phyloP scores from a whole-genome alignment of 371 early-diverging fungal species.

The Apophysomyces sp. region DNA sequence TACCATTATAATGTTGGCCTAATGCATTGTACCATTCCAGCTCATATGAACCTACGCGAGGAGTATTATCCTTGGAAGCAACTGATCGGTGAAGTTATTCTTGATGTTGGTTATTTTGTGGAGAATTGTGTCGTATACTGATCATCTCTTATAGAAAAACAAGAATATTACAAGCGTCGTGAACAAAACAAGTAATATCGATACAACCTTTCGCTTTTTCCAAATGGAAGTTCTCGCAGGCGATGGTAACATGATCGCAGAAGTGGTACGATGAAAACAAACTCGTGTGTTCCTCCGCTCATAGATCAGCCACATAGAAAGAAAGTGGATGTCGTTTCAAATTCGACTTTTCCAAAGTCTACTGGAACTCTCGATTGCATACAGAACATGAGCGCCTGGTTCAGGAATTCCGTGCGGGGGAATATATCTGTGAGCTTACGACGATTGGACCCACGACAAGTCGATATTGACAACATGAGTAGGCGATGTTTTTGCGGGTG shows the following conservation, averaged over 20 bases:
- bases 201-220: constrained; percentile 94
- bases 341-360: constrained; percentile 97
- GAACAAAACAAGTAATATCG: constrained; percentile 94
- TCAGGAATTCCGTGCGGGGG: constrained; percentile 67
- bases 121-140: neutral
- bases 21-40: constrained; percentile 30
- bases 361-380: constrained; percentile 99
- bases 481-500: constrained; percentile 97
- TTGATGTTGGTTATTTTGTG: constrained; percentile 70
- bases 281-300: neutral
- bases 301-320: constrained; percentile 46
- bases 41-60: constrained; percentile 95
- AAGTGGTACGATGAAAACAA: constrained; percentile 60
- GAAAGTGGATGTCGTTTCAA: constrained; percentile 91
- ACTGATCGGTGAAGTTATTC: constrained; percentile 90
- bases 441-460: neutral
- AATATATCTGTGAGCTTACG: constrained; percentile 67
- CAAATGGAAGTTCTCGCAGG: constrained; percentile 97
- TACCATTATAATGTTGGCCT: neutral
- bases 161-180: constrained; percentile 90
- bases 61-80: constrained; percentile 87
- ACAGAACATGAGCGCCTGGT: constrained; percentile 94
- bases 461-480: neutral
- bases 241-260: constrained; percentile 79
- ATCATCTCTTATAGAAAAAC: constrained; percentile 74